Conservation (phyloP, 2,329 filamentous ascomycete species). For the Neobulgaria alba region DNA sequence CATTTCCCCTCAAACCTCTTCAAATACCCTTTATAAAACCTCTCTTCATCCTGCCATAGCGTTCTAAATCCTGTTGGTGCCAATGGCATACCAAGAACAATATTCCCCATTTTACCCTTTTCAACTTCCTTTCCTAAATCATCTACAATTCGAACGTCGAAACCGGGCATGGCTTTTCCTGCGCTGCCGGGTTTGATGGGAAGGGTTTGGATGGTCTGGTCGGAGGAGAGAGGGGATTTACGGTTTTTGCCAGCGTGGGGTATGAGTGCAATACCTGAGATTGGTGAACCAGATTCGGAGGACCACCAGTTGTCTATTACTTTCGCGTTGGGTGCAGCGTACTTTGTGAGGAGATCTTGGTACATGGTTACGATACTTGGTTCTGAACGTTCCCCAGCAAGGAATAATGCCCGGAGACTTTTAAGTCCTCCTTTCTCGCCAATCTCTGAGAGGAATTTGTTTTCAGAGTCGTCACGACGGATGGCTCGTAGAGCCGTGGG, state of each 20-base stretch:
- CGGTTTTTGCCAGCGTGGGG: constrained; percentile 52
- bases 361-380: constrained; percentile 78
- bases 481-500: constrained; percentile 84
- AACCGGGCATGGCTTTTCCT: constrained; percentile 85
- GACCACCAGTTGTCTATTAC: constrained; percentile 72
- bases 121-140: constrained; percentile 66
- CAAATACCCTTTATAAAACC: constrained; percentile 80
- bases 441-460: constrained; percentile 51
- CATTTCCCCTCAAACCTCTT: constrained; percentile 73
- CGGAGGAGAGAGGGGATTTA: constrained; percentile 29
- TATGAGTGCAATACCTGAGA: constrained; percentile 55
- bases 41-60: constrained; percentile 75
- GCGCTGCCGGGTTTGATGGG: constrained; percentile 75
- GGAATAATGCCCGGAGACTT: constrained; percentile 65
- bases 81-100: constrained; percentile 74
- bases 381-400: constrained; percentile 85
- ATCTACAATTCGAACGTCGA: constrained; percentile 77
- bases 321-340: constrained; percentile 53
- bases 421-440: constrained; percentile 64
- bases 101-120: constrained; percentile 79
- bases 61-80: constrained; percentile 81
- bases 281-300: constrained; percentile 61
- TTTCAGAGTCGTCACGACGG: constrained; percentile 73
- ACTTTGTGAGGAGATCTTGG: constrained; percentile 58
- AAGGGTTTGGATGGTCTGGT: constrained; percentile 39